Conservation (phyloP, 306 rosid species). For the Dalbergia cultrata region DNA sequence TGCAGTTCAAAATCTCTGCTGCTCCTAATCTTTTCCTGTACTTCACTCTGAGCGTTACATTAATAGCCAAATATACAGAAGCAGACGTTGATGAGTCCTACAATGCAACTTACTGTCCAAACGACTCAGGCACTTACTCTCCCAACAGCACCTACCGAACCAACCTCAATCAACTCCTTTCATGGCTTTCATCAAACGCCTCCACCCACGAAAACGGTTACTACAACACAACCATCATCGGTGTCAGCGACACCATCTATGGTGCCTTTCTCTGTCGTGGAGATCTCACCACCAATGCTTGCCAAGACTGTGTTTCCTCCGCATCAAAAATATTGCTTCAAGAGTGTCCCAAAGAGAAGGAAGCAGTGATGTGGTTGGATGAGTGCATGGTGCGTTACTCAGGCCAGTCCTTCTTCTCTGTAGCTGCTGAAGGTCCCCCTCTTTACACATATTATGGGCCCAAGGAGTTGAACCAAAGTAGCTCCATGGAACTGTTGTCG, state of each 20-base stretch:
- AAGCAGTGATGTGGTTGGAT: slow-evolving; percentile 38
- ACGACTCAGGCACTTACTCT: slow-evolving; percentile 21
- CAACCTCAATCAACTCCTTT: slow-evolving; percentile 38
- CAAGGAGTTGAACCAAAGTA: neutral
- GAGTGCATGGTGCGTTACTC: slow-evolving; percentile 56
- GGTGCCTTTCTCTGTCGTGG: slow-evolving; percentile 52
- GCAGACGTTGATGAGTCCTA: slow-evolving; percentile 1
- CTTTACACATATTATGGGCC: fast-evolving
- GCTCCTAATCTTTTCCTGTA: neutral
- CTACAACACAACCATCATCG: slow-evolving; percentile 30
- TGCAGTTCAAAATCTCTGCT: slow-evolving; percentile 6
- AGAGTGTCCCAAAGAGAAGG: slow-evolving; percentile 9
- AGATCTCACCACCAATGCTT: neutral
- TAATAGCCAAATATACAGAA: neutral
- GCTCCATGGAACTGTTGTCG: slow-evolving; percentile 24
- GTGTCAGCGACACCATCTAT: slow-evolving; percentile 7
- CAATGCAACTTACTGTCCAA: neutral
- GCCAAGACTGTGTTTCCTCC: slow-evolving; percentile 43
- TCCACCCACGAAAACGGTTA: slow-evolving; percentile 34
- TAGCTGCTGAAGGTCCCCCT: neutral
- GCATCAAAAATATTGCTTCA: slow-evolving; percentile 19
- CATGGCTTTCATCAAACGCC: slow-evolving; percentile 32
- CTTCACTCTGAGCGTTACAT: neutral
- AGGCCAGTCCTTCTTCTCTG: slow-evolving; percentile 15
- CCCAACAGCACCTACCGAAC: slow-evolving; percentile 33